Conservation (phyloP, 257 asterid species). For the Mentha longifolia region DNA sequence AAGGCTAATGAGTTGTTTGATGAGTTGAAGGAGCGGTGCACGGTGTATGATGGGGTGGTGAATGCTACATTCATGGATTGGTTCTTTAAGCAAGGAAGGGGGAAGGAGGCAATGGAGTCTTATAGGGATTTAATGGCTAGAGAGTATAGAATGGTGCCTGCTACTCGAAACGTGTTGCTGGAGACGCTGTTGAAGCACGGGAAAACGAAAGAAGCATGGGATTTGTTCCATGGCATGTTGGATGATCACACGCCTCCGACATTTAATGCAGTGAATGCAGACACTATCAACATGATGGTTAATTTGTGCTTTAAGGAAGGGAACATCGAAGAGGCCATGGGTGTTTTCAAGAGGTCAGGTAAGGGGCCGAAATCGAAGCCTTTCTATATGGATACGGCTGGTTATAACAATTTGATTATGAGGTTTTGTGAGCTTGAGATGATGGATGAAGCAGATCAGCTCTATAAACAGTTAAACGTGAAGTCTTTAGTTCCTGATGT, state of each 20-base stretch:
- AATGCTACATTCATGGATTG: conserved; percentile 92
- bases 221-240: conserved; percentile 74
- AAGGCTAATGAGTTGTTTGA: conserved; percentile 79
- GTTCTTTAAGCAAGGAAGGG: conserved; percentile 75
- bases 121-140: conserved; percentile 68
- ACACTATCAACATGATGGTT: conserved; percentile 75
- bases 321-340: conserved; percentile 70
- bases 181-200: conserved; percentile 79
- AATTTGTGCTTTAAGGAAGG: conserved; percentile 80
- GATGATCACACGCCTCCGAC: conserved; percentile 94
- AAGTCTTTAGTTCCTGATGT: conserved; percentile 82
- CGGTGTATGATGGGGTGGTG: conserved; percentile 81
- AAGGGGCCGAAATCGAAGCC: conserved; percentile 75
- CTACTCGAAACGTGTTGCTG: conserved; percentile 70
- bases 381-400: conserved; percentile 85
- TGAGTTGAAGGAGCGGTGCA: conserved; percentile 86
- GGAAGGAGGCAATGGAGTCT: conserved; percentile 85
- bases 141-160: conserved; percentile 74
- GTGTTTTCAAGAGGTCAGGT: conserved; percentile 76
- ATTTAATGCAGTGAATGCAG: conserved; percentile 83
- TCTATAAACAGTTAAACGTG: conserved; percentile 49
- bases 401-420: conserved; percentile 74
- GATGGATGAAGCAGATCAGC: conserved; percentile 79
- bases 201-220: conserved; percentile 78
- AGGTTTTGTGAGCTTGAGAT: conserved; percentile 75